Evolutionary conservation across 2,329 filamentous ascomycete species (phyloP).

Genomic region (Colletotrichum incanum): DNA sequence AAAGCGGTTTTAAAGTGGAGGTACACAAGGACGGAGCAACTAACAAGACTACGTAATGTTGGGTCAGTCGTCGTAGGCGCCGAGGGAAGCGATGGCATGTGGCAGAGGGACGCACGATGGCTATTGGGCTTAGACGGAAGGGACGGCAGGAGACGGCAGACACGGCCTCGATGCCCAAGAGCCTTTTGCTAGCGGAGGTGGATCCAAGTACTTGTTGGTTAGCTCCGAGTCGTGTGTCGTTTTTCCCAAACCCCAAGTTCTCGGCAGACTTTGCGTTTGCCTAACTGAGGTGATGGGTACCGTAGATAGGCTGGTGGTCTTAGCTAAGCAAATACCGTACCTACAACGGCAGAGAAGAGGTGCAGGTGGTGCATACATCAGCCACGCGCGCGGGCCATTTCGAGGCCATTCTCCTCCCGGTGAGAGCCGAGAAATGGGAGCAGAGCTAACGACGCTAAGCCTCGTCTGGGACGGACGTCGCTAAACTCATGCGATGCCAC

Average conservation of each 20-base stretch:
- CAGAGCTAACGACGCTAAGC: conserved; percentile 14
- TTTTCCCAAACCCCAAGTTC: neutral
- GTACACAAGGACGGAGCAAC: conserved; percentile 15
- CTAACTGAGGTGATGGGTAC: neutral
- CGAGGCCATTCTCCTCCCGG: conserved; percentile 20
- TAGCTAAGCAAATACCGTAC: neutral
- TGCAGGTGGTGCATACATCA: conserved; percentile 12
- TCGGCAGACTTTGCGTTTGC: too few relatives aligned
- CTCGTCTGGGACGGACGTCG: neutral
- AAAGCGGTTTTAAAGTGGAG: conserved; percentile 5
- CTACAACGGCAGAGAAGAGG: neutral
- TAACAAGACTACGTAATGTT: conserved; percentile 40
- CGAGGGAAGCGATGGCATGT: conserved; percentile 35
- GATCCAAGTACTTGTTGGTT: conserved; percentile 27
- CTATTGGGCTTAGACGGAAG: conserved; percentile 42
- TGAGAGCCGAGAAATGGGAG: conserved; percentile 28
- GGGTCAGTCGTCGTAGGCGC: conserved; percentile 30
- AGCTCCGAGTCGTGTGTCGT: neutral
- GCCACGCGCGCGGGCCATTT: conserved; percentile 16
- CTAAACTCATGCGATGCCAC: conserved; percentile 6
- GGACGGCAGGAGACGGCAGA: conserved; percentile 32
- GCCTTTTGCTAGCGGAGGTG: conserved; percentile 36
- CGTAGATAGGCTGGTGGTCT: neutral
- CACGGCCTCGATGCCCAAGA: conserved; percentile 37
- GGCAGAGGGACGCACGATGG: conserved; percentile 12